Conservation (phyloP, 192 early-diverging fungal species). For the Rhizophagus prolifer region DNA sequence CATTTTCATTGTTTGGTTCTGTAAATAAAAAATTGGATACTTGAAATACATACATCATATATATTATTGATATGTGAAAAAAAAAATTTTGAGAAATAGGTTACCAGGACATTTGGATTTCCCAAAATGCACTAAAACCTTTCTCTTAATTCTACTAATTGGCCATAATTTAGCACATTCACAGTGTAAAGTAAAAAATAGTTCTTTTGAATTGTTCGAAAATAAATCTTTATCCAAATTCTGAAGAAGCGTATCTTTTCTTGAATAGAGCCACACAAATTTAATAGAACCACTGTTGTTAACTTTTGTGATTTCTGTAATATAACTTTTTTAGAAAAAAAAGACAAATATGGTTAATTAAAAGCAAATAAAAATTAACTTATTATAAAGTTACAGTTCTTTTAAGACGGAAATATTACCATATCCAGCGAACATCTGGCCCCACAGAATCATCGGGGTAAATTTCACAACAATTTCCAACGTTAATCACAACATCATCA, state of each 20-base stretch:
- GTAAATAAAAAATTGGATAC: not conserved
- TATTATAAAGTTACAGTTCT: not conserved
- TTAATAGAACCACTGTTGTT: not conserved
- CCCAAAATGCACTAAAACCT: constrained; percentile 13
- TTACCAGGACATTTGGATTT: constrained; percentile 1
- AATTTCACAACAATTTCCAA: constrained; percentile 3
- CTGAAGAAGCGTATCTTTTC: constrained; percentile 3
- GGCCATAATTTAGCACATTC: constrained; percentile 7
- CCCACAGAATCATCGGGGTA: not conserved
- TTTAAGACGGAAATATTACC: not conserved
- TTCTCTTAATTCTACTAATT: constrained; percentile 2
- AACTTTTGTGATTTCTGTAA: not conserved
- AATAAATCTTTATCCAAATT: constrained; percentile 7
- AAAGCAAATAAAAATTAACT: too few species aligned
- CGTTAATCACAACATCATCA: not conserved
- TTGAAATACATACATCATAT: not conserved
- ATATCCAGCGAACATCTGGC: not conserved
- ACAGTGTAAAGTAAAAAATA: constrained; percentile 22
- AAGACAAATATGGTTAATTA: too few species aligned
- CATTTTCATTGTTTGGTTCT: too few species aligned
- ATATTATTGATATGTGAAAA: too few species aligned
- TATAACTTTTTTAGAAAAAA: not conserved
- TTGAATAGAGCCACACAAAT: constrained; percentile 20
- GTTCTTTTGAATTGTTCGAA: constrained; percentile 4
- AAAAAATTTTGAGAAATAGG: not conserved